Percentiles rank a stretch among this genome's conserved stretches.
Conservation (phyloP, 805 yeast species). For the Ogataea neopini region DNA sequence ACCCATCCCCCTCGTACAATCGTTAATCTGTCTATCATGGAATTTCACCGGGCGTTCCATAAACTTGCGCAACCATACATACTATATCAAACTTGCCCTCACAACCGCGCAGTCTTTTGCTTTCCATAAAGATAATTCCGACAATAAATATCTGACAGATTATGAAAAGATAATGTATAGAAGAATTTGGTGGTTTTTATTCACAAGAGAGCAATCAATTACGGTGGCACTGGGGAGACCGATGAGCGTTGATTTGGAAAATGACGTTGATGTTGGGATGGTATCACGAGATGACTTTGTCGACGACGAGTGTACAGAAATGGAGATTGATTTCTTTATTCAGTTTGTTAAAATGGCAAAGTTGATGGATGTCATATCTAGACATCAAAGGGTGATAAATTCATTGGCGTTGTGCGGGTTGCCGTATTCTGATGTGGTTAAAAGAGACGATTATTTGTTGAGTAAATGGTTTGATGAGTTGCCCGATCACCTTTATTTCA, state of each 20-base stretch:
- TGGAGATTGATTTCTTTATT: conserved; percentile 56
- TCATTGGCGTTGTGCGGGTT: conserved; percentile 27
- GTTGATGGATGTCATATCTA: conserved; percentile 69
- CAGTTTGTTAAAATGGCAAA: conserved; percentile 67
- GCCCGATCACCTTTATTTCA: conserved; percentile 60
- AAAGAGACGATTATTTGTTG: conserved; percentile 68
- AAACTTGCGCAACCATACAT: conserved; percentile 64
- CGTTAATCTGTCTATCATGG: conserved; percentile 64
- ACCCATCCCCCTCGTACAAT: conserved; percentile 57
- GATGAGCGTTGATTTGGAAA: conserved; percentile 56
- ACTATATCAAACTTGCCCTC: conserved; percentile 71
- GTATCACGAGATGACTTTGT: conserved; percentile 60
- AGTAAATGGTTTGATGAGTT: conserved; percentile 71
- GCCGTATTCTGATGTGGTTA: conserved; percentile 65
- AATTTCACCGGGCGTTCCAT: conserved; percentile 76
- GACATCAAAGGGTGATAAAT: conserved; percentile 47
- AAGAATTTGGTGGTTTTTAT: conserved; percentile 21
- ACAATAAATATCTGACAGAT: conserved; percentile 4
- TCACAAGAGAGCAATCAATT: conserved; percentile 16
- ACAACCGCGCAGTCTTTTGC: conserved; percentile 75
- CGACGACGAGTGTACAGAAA: conserved; percentile 31
- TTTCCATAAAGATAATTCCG: conserved; percentile 51
- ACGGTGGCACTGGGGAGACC: conserved; percentile 69
- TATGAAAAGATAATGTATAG: conserved; percentile 25
- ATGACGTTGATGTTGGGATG: conserved; percentile 74